phyloP scores from a whole-genome alignment of 2,329 filamentous ascomycete species.

The Rutstroemia sp. region DNA sequence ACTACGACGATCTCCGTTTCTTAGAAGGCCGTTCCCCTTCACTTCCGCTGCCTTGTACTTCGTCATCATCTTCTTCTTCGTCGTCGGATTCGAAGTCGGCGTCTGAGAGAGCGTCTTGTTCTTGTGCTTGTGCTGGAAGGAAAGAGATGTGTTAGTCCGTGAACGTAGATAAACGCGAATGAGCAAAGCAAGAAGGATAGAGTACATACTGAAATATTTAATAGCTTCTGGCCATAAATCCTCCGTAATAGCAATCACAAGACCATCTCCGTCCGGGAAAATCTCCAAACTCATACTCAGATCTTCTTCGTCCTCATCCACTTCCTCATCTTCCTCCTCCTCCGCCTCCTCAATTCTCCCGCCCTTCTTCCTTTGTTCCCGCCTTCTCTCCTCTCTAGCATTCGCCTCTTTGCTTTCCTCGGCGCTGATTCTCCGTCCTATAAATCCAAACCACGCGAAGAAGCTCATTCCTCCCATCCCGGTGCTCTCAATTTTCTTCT shows the following conservation, averaged over 20 bases:
- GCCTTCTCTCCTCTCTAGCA: conserved; percentile 49
- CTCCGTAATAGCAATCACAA: conserved; percentile 74
- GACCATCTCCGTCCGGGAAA: conserved; percentile 78
- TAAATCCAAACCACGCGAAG: conserved; percentile 85
- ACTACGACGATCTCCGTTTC: neutral
- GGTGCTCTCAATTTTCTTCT: conserved; percentile 48
- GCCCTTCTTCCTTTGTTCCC: conserved; percentile 35
- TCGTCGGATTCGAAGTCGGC: conserved; percentile 62
- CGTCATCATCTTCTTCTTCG: conserved; percentile 38
- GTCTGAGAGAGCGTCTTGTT: conserved; percentile 60
- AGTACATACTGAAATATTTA: conserved; percentile 75
- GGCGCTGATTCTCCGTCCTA: conserved; percentile 59
- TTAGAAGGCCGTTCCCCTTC: neutral
- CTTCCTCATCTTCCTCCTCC: conserved; percentile 40
- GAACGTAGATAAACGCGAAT: neutral
- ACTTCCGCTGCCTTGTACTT: neutral
- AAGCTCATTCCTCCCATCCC: conserved; percentile 66
- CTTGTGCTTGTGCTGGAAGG: conserved; percentile 57
- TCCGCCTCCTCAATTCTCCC: conserved; percentile 23
- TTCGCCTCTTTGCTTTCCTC: conserved; percentile 61
- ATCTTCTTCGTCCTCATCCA: conserved; percentile 45
- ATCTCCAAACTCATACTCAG: too few species aligned
- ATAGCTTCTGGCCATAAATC: conserved; percentile 85
- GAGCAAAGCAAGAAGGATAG: neutral
- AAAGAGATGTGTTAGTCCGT: conserved; percentile 31